Conservation (phyloP, 2,329 filamentous ascomycete genomes). For the Akanthomyces muscarius region DNA sequence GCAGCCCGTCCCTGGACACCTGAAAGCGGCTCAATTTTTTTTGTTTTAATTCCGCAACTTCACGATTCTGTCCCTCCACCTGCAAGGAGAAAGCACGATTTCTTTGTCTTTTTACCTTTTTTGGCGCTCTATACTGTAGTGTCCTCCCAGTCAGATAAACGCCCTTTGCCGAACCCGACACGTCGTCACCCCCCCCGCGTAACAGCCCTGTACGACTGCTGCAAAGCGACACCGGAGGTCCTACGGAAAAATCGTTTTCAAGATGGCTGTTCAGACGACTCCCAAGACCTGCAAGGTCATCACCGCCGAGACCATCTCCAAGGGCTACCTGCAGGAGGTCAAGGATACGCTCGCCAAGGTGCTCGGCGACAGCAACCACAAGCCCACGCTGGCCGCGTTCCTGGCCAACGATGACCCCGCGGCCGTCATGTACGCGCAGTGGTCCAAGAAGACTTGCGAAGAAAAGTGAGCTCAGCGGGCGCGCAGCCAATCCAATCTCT, state of each 20-base stretch:
- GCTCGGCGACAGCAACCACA: conserved; percentile 47
- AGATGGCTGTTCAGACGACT: conserved; percentile 5
- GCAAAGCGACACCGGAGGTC: background rate
- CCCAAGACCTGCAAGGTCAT: conserved; percentile 84
- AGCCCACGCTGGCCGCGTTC: conserved; percentile 84
- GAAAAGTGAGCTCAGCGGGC: conserved; percentile 70
- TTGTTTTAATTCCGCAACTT: conserved; percentile 7
- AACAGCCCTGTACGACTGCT: background rate
- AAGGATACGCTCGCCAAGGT: conserved; percentile 69
- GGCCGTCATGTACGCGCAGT: conserved; percentile 90
- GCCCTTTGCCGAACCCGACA: background rate
- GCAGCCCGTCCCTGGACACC: conserved; percentile 19
- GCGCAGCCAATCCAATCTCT: too few species aligned
- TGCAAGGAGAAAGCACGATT: background rate
- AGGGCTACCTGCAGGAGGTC: conserved; percentile 74
- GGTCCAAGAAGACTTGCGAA: conserved; percentile 92
- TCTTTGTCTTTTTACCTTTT: background rate
- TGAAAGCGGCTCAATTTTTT: conserved; percentile 23
- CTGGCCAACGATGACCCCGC: conserved; percentile 89
- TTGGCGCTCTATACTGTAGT: background rate
- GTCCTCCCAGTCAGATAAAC: background rate
- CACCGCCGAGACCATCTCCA: conserved; percentile 81
- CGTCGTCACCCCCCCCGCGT: too few species aligned
- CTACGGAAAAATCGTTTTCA: background rate
- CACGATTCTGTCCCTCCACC: conserved; percentile 14